A percentile compares a stretch with the other conserved stretches of the same genome.
Conservation (phyloP, 805 yeast species). For the Suhomyces canberraensis region DNA sequence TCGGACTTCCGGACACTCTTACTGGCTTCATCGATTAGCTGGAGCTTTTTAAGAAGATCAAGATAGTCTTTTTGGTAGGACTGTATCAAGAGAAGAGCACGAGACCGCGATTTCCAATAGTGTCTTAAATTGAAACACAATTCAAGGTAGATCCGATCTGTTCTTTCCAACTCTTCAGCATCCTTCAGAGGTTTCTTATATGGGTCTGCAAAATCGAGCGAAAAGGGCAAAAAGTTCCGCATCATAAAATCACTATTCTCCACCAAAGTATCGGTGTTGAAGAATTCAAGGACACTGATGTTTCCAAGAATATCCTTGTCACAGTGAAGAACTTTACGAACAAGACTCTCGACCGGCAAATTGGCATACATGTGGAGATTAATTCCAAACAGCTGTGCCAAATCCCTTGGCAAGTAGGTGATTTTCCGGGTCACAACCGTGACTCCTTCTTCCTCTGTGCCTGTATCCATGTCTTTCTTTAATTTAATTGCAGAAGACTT, state of each 20-base stretch:
- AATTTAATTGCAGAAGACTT: constrained; percentile 49
- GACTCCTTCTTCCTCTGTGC: constrained; percentile 1
- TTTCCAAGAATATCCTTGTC: constrained; percentile 67
- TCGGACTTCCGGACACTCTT: constrained; percentile 62
- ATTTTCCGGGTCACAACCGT: constrained; percentile 40
- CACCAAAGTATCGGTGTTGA: constrained; percentile 68
- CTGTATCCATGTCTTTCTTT: constrained; percentile 25
- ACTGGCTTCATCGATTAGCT: constrained; percentile 70
- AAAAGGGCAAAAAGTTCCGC: constrained; percentile 75
- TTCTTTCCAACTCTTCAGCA: constrained; percentile 73
- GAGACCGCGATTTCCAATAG: constrained; percentile 90
- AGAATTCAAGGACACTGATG: constrained; percentile 77
- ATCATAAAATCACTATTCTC: constrained; percentile 72
- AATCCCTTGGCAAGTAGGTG: constrained; percentile 73
- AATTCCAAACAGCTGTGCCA: constrained; percentile 93
- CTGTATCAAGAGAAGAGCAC: constrained; percentile 71
- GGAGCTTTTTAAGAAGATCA: constrained; percentile 65
- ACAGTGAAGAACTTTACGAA: constrained; percentile 71
- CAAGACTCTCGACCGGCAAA: constrained; percentile 60
- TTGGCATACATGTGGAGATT: constrained; percentile 76
- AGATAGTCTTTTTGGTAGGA: constrained; percentile 75
- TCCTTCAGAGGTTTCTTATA: constrained; percentile 55
- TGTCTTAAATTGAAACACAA: constrained; percentile 77
- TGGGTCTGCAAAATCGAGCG: constrained; percentile 59
- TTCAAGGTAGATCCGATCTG: constrained; percentile 82